Percentiles rank a stretch among this genome's conserved stretches.
Evolutionary conservation across 108 stramenopile species (phyloP).

Genomic region (Conticribra weissflogii): DNA sequence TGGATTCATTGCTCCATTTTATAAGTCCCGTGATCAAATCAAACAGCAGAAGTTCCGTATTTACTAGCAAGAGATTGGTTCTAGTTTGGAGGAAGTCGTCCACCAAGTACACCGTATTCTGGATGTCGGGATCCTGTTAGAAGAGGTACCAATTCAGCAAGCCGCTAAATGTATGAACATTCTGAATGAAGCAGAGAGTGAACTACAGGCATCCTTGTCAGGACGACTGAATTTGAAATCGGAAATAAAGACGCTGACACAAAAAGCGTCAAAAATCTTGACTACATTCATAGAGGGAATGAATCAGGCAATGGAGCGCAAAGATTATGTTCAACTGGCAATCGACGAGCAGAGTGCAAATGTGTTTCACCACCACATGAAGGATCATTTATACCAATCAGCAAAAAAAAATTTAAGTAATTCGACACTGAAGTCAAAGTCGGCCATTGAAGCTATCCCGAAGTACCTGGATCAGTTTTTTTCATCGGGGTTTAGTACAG

Average conservation of each 20-base stretch:
- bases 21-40: slow-evolving; percentile 53
- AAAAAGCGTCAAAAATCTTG: no score
- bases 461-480: slow-evolving; percentile 20
- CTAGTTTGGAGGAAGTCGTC: slow-evolving; percentile 17
- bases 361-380: slow-evolving; percentile 6
- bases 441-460: neutral
- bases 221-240: slow-evolving; percentile 22
- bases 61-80: slow-evolving; percentile 27
- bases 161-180: slow-evolving; percentile 32
- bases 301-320: slow-evolving; percentile 18
- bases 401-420: neutral
- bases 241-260: no score
- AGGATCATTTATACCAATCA: neutral
- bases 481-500: slow-evolving; percentile 15
- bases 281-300: no score
- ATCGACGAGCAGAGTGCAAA: slow-evolving; percentile 11
- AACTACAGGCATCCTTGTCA: slow-evolving; percentile 22
- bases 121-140: no score
- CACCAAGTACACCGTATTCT: slow-evolving; percentile 4
- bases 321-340: slow-evolving; percentile 22
- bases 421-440: slow-evolving; percentile 1
- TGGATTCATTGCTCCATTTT: slow-evolving; percentile 45
- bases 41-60: slow-evolving; percentile 45
- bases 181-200: slow-evolving; percentile 33
- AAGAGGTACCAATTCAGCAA: no score